Evolutionary conservation across 176 grass and related monocot genomes (phyloP).

Genomic region (Rhynchospora pubera): DNA sequence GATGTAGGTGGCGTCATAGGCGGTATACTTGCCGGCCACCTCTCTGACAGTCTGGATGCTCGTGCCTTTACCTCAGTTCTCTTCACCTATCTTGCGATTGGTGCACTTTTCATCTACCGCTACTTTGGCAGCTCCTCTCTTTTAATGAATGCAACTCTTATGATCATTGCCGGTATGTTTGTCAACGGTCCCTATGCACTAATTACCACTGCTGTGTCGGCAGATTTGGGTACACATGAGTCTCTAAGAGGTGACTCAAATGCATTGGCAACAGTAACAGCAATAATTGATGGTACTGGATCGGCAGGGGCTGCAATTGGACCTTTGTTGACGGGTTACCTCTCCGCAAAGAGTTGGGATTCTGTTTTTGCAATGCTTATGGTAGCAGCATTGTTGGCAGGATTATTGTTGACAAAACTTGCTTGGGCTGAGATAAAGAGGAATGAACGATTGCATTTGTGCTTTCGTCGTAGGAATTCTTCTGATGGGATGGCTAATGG

Average conservation of each 20-base stretch:
- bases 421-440: slow-evolving; percentile 41
- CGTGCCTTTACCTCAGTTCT: slow-evolving; percentile 61
- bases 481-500: neutral
- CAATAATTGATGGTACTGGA: slow-evolving; percentile 79
- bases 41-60: slow-evolving; percentile 66
- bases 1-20: slow-evolving; percentile 82
- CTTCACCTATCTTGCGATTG: slow-evolving; percentile 74
- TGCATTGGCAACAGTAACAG: slow-evolving; percentile 70
- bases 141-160: slow-evolving; percentile 53
- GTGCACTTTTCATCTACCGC: slow-evolving; percentile 65
- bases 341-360: slow-evolving; percentile 59
- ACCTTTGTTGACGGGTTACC: slow-evolving; percentile 73
- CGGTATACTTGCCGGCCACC: slow-evolving; percentile 71
- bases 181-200: slow-evolving; percentile 80
- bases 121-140: slow-evolving; percentile 58
- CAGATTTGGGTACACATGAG: slow-evolving; percentile 75
- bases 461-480: neutral
- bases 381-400: slow-evolving; percentile 65
- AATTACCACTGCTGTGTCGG: slow-evolving; percentile 78
- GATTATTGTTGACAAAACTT: slow-evolving; percentile 63
- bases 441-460: slow-evolving; percentile 18
- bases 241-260: slow-evolving; percentile 59
- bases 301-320: slow-evolving; percentile 63
- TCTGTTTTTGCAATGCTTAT: slow-evolving; percentile 72
- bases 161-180: slow-evolving; percentile 79